Evolutionary conservation across 768 basidiomycete species (phyloP).

Genomic region (Mycena metata): DNA sequence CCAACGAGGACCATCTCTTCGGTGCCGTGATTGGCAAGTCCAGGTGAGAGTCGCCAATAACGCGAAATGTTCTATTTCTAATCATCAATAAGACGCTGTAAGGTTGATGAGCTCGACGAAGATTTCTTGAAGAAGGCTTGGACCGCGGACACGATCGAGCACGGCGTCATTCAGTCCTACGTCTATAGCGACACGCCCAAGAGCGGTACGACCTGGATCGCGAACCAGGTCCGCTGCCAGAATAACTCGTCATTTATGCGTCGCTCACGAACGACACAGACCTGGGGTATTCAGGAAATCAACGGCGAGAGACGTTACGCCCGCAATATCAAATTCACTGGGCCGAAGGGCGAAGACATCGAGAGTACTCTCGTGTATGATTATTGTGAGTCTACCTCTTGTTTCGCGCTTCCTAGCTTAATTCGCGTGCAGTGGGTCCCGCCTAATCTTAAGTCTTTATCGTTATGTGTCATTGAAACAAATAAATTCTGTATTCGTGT

Average conservation of each 20-base stretch:
- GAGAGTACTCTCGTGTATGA: slow-evolving; percentile 73
- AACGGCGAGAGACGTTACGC: slow-evolving; percentile 72
- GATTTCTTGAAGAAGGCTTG: slow-evolving; percentile 58
- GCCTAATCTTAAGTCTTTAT: slow-evolving; percentile 1
- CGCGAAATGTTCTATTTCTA: background rate
- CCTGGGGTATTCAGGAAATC: slow-evolving; percentile 76
- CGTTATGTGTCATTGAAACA: slow-evolving; percentile 18
- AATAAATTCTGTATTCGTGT: slow-evolving; percentile 3
- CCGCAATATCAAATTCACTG: slow-evolving; percentile 74
- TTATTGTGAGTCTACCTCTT: slow-evolving; percentile 61
- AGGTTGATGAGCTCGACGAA: slow-evolving; percentile 61
- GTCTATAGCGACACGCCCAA: slow-evolving; percentile 65
- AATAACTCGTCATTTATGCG: background rate
- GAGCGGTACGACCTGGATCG: slow-evolving; percentile 63
- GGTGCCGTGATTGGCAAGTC: slow-evolving; percentile 69
- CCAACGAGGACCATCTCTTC: slow-evolving; percentile 72
- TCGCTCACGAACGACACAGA: slow-evolving; percentile 42
- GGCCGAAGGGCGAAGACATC: slow-evolving; percentile 69
- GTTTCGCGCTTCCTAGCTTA: background rate
- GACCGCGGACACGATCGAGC: slow-evolving; percentile 56
- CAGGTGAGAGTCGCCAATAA: background rate
- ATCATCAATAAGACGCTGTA: slow-evolving; percentile 54
- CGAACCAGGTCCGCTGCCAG: slow-evolving; percentile 64
- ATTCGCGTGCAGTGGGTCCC: slow-evolving; percentile 24
- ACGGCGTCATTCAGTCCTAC: slow-evolving; percentile 60